Evolutionary conservation across 208 protist genomes (phyloP).

Genomic region (Wallacemonas sp.): DNA sequence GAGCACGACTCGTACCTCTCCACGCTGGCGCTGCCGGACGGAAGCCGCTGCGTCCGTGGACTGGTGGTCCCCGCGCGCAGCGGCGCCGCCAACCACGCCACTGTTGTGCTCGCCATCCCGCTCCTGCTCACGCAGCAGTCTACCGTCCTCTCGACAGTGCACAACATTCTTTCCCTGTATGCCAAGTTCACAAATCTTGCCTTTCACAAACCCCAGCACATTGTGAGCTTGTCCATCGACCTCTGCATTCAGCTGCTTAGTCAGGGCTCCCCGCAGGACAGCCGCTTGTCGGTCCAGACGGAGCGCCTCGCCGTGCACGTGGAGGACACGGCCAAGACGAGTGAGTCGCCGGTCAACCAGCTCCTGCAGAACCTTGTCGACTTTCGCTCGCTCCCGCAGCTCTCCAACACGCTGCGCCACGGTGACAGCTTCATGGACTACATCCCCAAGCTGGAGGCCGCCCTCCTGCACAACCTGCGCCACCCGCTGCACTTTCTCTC

Average conservation of each 20-base stretch:
- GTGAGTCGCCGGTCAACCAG: background rate
- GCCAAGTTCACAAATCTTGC: slow-evolving; percentile 30
- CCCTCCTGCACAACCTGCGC: slow-evolving; percentile 29
- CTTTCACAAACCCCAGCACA: slow-evolving; percentile 16
- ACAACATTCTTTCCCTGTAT: slow-evolving; percentile 43
- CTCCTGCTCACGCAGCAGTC: slow-evolving; percentile 24
- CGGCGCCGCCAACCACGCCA: background rate
- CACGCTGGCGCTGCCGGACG: background rate
- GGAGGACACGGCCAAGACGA: background rate
- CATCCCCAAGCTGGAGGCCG: slow-evolving; percentile 44
- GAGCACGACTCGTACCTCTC: slow-evolving; percentile 51
- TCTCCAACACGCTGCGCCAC: slow-evolving; percentile 19
- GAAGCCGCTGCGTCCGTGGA: slow-evolving; percentile 22
- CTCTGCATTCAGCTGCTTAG: slow-evolving; percentile 26
- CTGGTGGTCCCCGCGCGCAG: slow-evolving; percentile 24
- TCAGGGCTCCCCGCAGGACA: background rate
- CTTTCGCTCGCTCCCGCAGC: slow-evolving; percentile 29
- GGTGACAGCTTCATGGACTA: slow-evolving; percentile 32
- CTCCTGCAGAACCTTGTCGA: slow-evolving; percentile 41
- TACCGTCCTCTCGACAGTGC: slow-evolving; percentile 21
- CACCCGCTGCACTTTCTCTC: slow-evolving; percentile 53
- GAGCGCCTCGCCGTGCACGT: slow-evolving; percentile 36
- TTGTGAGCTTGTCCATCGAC: slow-evolving; percentile 29
- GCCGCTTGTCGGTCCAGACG: slow-evolving; percentile 17
- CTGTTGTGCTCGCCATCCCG: slow-evolving; percentile 38